Base-by-base conservation (phyloP, 441 rosid species). In the Brassica hybrid region DNA sequence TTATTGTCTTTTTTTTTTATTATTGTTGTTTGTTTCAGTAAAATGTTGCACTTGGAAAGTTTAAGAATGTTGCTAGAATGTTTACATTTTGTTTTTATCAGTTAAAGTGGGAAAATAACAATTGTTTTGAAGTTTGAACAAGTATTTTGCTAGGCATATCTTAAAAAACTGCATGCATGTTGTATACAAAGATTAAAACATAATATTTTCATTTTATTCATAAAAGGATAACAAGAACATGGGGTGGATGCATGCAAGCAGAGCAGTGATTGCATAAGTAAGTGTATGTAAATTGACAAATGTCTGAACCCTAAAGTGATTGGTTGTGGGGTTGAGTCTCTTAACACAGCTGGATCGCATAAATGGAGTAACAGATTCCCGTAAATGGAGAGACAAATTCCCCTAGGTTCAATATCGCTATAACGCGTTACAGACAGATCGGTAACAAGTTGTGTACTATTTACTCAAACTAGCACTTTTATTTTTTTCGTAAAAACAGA, bases 291-390 rank as follows among this genome's bases (percentile, higher is more conserved):
- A 69, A 41, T 1, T 50, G 75, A 62, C 34, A 25, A 52, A 2
- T 50, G n/a, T 36, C 14, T 14, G 1, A 18, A 56, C 60, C 5
- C 25, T 19, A 1, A 6, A 13, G 60, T 16, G 59, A 52, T 70
- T 41, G 48, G n/a, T 13, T 56, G 67, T 64, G 71, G 7, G 66
- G 65, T 2, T 64, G 25, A 14, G 18, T 16, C 50, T 38, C n/a
- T 19, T 2, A 36, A 36, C 16, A 67, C 60, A 76, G 80, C 80
- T 77, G 80, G 76, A 65, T 71, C 50, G 38, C 71, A 77, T 6
- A 70, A 63, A 63, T 62, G 48, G 59, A 52, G 71, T 14, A 75
- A 62, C 70, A 76, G 38, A 68, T 41, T 48, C 32, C 43, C 3
- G 16, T 6, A 70, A 70, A 70, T 62, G 48, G 59, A 36, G 71